A percentile compares a stretch with the other conserved stretches of the same genome.
These are phyloP conservation scores for Naganishia antarctica DNA, from an alignment of 768 basidiomycete species.

Conservation along the genomic window DNA sequence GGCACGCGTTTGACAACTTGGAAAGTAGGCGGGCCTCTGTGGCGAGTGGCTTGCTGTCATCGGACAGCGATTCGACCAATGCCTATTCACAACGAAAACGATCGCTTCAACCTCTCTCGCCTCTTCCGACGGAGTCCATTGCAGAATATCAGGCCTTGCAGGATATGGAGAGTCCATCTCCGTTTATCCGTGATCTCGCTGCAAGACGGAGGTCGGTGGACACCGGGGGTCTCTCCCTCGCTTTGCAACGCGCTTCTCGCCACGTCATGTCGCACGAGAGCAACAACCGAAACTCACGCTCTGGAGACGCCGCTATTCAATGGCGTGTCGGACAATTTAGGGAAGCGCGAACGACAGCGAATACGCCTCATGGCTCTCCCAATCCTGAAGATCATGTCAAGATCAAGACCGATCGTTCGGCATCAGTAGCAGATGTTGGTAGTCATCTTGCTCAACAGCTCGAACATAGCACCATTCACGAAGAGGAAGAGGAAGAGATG, in stretches of 20 bases:
- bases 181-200: conserved; percentile 21
- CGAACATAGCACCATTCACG: conserved; percentile 58
- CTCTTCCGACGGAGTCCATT: not conserved
- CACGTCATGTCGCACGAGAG: conserved; percentile 55
- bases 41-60: not conserved
- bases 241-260: conserved; percentile 56
- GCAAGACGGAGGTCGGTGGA: conserved; percentile 69
- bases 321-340: conserved; percentile 27
- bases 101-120: not conserved
- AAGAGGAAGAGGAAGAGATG: conserved; percentile 3
- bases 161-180: not conserved
- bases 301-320: conserved; percentile 52
- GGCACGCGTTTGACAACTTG: not conserved
- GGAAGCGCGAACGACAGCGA: conserved; percentile 21
- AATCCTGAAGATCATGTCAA: not conserved
- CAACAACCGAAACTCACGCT: conserved; percentile 48
- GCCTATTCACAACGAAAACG: not conserved
- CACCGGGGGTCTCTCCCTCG: conserved; percentile 79
- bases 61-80: not conserved
- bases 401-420: conserved; percentile 13
- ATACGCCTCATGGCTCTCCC: conserved; percentile 20
- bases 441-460: conserved; percentile 36
- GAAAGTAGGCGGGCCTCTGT: not conserved
- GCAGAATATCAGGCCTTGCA: not conserved
- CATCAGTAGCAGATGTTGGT: conserved; percentile 27